Evolutionary conservation across 345 rosid genomes (phyloP), one percentile per base, ranked within the genome.

Genomic region (Euclidium syriacum): DNA sequence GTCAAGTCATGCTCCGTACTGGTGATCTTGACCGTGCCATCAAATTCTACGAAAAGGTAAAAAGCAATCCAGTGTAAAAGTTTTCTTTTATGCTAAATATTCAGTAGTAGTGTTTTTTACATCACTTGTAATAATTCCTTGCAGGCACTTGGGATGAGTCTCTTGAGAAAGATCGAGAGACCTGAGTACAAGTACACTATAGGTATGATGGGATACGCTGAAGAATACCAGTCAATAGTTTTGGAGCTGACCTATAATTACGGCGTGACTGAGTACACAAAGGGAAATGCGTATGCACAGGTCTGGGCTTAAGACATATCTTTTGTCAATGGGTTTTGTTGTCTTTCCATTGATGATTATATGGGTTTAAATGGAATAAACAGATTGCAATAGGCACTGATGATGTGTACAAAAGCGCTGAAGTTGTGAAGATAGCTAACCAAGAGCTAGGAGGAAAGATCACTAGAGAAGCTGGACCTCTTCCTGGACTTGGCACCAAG

Each of bases 1-100:
- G 97, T 68, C 97, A 94, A 84, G 83, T 94, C 12, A 94, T 90
- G 96, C 90, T 94, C 59, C 96, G 97, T 59, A 90, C 83, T 29
- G 96, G 99, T 59, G 95, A 94, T 68, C 74, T 90, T 17, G 90
- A 81, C 22, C 86, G 95, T 5, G 67, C 97, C 36, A 81, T 87
- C 78, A 82, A 87, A 67, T 90, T 94, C 71, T 90, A 94, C 68
- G 99, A 90, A 70, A 94, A 87, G 90, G 99, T 90, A 77, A 70
- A 94, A 87, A 88, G 99, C 87, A 77, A 7, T 40, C 36, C 35
- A 2, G 16, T 24, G 6, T 12, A 36, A 48, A 23, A 10, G 27
- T 18, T 47, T 6, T 30, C 24, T 30, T n/a, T 38, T 3, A 15
- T 62, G 16, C 22, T 53, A 11, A 0, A 22, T 16, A 34, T 34